Percentiles rank a stretch among this genome's conserved stretches.
These are phyloP conservation scores for Hypoxylon crocopeplum DNA, from an alignment of 495 filamentous ascomycete species.

Conservation along the genomic window DNA sequence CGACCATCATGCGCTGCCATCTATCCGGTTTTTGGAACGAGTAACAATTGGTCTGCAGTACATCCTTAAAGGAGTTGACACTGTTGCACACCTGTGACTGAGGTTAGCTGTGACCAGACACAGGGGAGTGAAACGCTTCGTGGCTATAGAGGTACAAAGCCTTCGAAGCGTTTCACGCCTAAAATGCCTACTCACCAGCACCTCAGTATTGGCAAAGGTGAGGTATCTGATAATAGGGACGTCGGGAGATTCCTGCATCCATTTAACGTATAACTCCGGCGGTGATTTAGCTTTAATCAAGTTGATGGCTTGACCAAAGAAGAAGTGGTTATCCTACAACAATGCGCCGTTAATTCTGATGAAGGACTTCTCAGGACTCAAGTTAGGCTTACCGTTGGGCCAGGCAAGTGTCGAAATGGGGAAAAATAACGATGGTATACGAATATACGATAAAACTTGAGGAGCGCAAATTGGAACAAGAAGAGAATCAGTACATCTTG, in stretches of 20 bases:
- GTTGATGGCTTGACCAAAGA: constrained; percentile 29
- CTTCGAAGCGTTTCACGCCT: not conserved
- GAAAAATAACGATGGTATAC: constrained; percentile 34
- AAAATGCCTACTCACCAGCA: constrained; percentile 20
- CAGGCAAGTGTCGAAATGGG: constrained; percentile 31
- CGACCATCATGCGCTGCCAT: constrained; percentile 26
- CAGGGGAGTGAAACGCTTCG: not conserved
- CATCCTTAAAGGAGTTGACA: constrained; percentile 36
- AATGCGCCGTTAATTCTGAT: not conserved
- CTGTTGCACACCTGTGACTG: constrained; percentile 41
- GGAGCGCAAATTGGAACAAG: constrained; percentile 14
- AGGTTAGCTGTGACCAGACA: too few relatives aligned
- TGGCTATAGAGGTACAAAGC: not conserved
- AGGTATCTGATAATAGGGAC: constrained; percentile 41
- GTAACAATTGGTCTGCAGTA: constrained; percentile 40
- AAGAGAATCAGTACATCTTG: constrained; percentile 1
- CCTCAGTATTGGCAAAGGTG: constrained; percentile 36
- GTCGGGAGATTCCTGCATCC: constrained; percentile 34
- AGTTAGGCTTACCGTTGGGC: constrained; percentile 20
- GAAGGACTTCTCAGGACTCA: not conserved
- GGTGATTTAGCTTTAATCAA: constrained; percentile 21
- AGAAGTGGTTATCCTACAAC: constrained; percentile 19
- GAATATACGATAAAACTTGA: constrained; percentile 32
- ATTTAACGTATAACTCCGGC: constrained; percentile 24
- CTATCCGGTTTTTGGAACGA: constrained; percentile 40